Conservation (phyloP, 2,329 filamentous ascomycete genomes). For the Acephala macrosclerotiorum region DNA sequence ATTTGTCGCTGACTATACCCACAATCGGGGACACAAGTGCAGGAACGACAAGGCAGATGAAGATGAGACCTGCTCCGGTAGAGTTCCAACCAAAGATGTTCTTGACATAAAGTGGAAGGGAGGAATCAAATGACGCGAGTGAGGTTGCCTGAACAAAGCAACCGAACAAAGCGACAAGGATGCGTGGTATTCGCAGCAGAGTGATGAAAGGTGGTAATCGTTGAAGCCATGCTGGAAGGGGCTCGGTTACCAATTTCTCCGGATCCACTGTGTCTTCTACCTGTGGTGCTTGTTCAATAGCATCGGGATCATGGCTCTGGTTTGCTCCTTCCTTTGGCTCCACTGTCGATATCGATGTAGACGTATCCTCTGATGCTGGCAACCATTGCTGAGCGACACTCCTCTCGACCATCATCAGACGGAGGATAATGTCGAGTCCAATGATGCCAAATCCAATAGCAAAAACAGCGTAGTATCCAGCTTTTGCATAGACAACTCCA, state of each 20-base stretch:
- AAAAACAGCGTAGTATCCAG: conserved; percentile 67
- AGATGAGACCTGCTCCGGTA: conserved; percentile 63
- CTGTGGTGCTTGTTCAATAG: conserved; percentile 16
- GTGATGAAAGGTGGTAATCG: conserved; percentile 44
- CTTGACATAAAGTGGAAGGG: conserved; percentile 62
- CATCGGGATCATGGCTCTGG: background rate
- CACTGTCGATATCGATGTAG: background rate
- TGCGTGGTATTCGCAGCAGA: conserved; percentile 49
- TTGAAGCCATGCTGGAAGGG: conserved; percentile 12
- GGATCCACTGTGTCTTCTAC: background rate
- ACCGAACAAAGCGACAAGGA: conserved; percentile 50
- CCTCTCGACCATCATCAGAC: conserved; percentile 63
- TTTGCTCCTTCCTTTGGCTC: conserved; percentile 11
- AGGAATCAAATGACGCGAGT: conserved; percentile 60
- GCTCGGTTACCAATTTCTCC: conserved; percentile 7
- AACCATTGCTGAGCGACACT: conserved; percentile 59
- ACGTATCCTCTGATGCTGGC: background rate
- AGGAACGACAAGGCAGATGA: conserved; percentile 65
- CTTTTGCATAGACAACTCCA: conserved; percentile 69
- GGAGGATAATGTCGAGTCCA: conserved; percentile 59
- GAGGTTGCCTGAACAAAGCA: conserved; percentile 55
- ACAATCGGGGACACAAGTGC: conserved; percentile 65
- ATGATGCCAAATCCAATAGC: conserved; percentile 64
- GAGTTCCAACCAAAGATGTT: conserved; percentile 61
- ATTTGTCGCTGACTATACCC: conserved; percentile 55